A percentile compares a stretch with the other conserved stretches of the same genome.
phyloP scores from a whole-genome alignment of 768 basidiomycete genomes.

The Auriscalpium orientale region DNA sequence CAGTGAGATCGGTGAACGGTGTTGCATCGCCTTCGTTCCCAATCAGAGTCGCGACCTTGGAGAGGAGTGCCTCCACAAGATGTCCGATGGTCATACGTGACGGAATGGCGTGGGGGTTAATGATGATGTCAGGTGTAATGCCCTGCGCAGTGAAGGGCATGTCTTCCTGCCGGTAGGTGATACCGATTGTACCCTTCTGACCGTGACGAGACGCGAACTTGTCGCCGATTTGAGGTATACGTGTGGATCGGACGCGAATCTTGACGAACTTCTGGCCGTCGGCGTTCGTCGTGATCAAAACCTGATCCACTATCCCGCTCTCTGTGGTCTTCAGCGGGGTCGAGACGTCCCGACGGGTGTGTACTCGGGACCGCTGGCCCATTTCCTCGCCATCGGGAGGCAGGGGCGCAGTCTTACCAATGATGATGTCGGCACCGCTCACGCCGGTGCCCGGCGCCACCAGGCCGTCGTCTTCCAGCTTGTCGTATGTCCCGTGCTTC shows the following conservation, averaged over 20 bases:
- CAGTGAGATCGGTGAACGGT: constrained; percentile 96
- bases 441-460: constrained; percentile 95
- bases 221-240: constrained; percentile 96
- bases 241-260: constrained; percentile 90
- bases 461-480: constrained; percentile 92
- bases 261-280: constrained; percentile 99
- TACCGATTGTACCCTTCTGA: constrained; percentile 99
- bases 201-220: constrained; percentile 99
- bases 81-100: constrained; percentile 99
- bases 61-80: constrained; percentile 95
- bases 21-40: constrained; percentile 98
- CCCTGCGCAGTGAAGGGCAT: constrained; percentile 99
- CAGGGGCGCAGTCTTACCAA: constrained; percentile 97
- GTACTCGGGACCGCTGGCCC: constrained; percentile 88
- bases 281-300: constrained; percentile 90
- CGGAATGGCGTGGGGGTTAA: constrained; percentile 99
- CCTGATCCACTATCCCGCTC: constrained; percentile 96
- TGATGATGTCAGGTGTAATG: constrained; percentile 93
- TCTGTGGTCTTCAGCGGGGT: constrained; percentile 98
- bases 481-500: constrained; percentile 99
- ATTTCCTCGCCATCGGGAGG: constrained; percentile 96
- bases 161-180: constrained; percentile 98
- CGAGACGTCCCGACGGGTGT: constrained; percentile 92
- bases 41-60: constrained; percentile 92
- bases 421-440: constrained; percentile 95